phyloP scores from a whole-genome alignment of 1,284 basidiomycete genomes.

The Athelia psychrophila region DNA sequence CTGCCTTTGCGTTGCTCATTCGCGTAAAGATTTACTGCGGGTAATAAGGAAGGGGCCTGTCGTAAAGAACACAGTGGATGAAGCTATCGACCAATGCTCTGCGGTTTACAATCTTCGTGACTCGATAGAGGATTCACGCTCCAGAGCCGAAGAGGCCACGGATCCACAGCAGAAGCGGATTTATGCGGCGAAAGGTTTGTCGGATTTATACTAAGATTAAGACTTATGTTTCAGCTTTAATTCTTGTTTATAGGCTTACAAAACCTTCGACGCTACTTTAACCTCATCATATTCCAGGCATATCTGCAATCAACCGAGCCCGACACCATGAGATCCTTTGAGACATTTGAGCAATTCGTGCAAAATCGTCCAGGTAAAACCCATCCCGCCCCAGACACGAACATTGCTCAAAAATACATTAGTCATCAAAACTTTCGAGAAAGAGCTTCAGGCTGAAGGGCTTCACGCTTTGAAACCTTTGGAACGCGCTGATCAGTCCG shows the following conservation, averaged over 20 bases:
- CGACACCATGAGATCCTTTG: conserved; percentile 76
- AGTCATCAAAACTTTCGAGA: conserved; percentile 96
- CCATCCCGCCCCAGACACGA: not conserved
- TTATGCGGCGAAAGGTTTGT: conserved; percentile 64
- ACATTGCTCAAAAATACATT: conserved; percentile 2
- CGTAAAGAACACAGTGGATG: conserved; percentile 88
- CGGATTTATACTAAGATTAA: conserved; percentile 8
- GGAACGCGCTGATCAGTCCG: conserved; percentile 68
- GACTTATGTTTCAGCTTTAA: conserved; percentile 8
- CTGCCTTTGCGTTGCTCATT: conserved; percentile 1
- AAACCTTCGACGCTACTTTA: conserved; percentile 85
- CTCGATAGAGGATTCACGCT: conserved; percentile 82
- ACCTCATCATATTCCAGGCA: conserved; percentile 92
- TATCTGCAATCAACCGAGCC: conserved; percentile 87
- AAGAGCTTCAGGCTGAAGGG: conserved; percentile 83
- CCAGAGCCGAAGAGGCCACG: conserved; percentile 72
- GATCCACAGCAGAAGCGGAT: conserved; percentile 68
- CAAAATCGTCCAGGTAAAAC: conserved; percentile 72
- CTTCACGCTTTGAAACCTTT: conserved; percentile 84
- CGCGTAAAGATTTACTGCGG: conserved; percentile 72
- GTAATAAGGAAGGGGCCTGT: conserved; percentile 89
- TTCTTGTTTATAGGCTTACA: conserved; percentile 57
- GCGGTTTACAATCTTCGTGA: conserved; percentile 86
- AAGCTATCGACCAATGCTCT: conserved; percentile 87
- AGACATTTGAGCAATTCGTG: conserved; percentile 80